phyloP scores from a whole-genome alignment of 2,329 filamentous ascomycete genomes.

The Samsoniella hepiali region DNA sequence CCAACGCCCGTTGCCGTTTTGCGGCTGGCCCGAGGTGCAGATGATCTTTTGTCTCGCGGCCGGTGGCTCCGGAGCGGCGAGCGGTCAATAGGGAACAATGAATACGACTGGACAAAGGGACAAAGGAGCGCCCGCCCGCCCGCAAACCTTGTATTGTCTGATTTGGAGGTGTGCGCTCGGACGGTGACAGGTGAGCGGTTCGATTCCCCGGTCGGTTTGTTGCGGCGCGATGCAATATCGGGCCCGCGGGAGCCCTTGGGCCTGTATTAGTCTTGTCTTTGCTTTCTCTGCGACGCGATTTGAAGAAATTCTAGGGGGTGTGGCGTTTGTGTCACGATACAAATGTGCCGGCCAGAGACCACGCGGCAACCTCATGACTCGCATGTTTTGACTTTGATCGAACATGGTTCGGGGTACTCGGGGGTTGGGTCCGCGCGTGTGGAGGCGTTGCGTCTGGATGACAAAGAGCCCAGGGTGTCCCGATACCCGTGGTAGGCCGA shows the following conservation, averaged over 20 bases:
- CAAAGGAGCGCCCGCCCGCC: background rate
- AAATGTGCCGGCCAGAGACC: background rate
- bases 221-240: background rate
- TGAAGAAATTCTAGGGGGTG: background rate
- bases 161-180: background rate
- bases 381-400: slow-evolving; percentile 5
- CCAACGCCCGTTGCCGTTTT: background rate
- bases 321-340: background rate
- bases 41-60: slow-evolving; percentile 6
- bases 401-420: background rate
- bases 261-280: background rate
- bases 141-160: background rate
- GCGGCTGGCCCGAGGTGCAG: background rate
- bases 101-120: background rate
- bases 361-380: slow-evolving; percentile 4
- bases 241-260: background rate
- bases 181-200: background rate
- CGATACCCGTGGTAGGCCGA: slow-evolving; percentile 11
- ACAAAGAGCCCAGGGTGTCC: background rate
- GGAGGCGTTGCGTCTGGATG: background rate
- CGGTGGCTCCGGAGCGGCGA: background rate
- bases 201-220: background rate
- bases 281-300: slow-evolving; percentile 4
- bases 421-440: background rate
- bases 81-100: background rate